These are phyloP conservation scores for Hippophae gyantsensis DNA, from an alignment of 306 rosid species.

Conservation along the genomic window DNA sequence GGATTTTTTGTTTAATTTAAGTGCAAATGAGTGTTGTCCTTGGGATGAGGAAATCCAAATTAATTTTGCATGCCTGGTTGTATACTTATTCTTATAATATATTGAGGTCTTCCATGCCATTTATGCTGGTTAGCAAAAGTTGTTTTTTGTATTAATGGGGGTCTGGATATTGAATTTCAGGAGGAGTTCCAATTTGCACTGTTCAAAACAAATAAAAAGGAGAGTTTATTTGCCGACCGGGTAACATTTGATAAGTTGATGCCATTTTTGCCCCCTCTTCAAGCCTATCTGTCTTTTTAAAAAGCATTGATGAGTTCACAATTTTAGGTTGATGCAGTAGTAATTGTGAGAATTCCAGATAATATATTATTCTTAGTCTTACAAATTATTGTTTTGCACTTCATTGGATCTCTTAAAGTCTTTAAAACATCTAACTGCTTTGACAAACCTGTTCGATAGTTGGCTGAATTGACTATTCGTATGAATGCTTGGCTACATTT, in stretches of 20 bases:
- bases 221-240: constrained; percentile 82
- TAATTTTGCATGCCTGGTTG: not conserved
- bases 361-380: not conserved
- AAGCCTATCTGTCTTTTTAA: not conserved
- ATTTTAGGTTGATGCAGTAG: too few relatives aligned
- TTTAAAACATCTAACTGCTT: constrained; percentile 1
- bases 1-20: not conserved
- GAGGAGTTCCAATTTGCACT: constrained; percentile 77
- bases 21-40: not conserved
- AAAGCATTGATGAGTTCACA: too few relatives aligned
- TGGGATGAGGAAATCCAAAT: not conserved
- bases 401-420: not conserved
- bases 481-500: not conserved
- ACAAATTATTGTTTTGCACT: not conserved
- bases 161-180: constrained; percentile 20
- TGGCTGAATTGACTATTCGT: not conserved
- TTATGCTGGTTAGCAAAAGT: not conserved
- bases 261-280: not conserved
- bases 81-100: not conserved
- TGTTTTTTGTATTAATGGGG: not conserved
- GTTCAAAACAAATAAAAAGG: constrained; percentile 66
- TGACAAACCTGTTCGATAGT: not conserved
- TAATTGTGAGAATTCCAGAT: too few relatives aligned
- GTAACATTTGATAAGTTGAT: constrained; percentile 24
- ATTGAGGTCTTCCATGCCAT: not conserved